A percentile compares a stretch with the other conserved stretches of the same genome.
These are phyloP conservation scores for Camillea tinctor DNA, from an alignment of 2,329 filamentous ascomycete species.

Conservation along the genomic window DNA sequence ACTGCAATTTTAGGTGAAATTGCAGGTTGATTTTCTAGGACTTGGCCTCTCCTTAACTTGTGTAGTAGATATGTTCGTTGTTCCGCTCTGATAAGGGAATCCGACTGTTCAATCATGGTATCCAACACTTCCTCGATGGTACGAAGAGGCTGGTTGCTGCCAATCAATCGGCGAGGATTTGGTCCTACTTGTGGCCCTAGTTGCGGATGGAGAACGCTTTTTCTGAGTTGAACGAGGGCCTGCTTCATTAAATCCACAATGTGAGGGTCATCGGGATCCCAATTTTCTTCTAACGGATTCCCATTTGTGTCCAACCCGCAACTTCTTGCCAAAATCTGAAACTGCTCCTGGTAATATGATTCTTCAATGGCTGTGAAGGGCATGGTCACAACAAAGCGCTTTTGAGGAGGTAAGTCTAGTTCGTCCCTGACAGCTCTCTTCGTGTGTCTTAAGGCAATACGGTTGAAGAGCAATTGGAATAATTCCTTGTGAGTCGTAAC, in stretches of 20 bases:
- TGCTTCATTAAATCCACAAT: conserved; percentile 70
- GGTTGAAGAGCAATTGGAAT: conserved; percentile 68
- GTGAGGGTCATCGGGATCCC: conserved; percentile 59
- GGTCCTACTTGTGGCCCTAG: no score
- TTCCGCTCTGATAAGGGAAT: conserved; percentile 62
- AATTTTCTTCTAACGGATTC: conserved; percentile 57
- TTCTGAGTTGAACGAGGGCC: conserved; percentile 75
- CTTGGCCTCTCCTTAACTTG: conserved; percentile 69
- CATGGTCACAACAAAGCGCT: conserved; percentile 81
- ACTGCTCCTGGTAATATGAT: conserved; percentile 78
- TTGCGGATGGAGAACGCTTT: conserved; percentile 84
- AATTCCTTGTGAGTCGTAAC: conserved; percentile 57
- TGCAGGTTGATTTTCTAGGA: conserved; percentile 72
- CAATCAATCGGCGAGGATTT: conserved; percentile 61
- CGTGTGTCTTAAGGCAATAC: conserved; percentile 78
- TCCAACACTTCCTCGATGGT: conserved; percentile 86
- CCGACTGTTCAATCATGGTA: conserved; percentile 87
- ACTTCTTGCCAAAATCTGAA: conserved; percentile 70
- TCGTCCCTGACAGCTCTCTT: conserved; percentile 80
- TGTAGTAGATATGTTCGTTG: conserved; percentile 65
- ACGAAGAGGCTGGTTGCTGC: conserved; percentile 65
- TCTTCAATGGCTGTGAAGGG: conserved; percentile 90
- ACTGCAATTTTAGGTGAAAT: conserved; percentile 63
- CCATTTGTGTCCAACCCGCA: conserved; percentile 67
- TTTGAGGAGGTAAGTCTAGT: conserved; percentile 76